phyloP scores from a whole-genome alignment of 2,329 filamentous ascomycete species.

The Pyricularia sp. region DNA sequence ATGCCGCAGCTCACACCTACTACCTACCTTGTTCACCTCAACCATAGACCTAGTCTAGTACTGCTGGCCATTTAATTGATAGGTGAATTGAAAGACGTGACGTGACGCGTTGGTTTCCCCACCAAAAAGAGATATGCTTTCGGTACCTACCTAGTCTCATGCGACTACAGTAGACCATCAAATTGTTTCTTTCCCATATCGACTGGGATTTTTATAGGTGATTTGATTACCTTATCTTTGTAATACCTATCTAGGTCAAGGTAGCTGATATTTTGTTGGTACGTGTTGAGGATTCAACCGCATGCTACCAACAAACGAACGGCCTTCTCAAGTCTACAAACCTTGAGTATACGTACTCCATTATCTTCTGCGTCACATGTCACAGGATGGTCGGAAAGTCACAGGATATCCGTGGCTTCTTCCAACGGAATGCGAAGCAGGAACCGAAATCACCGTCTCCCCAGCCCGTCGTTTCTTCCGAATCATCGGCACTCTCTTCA shows the following conservation, averaged over 20 bases:
- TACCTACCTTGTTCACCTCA: neutral
- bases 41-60: too few species aligned
- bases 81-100: neutral
- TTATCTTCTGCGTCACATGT: neutral
- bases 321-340: neutral
- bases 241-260: neutral
- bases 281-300: neutral
- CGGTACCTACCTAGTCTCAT: neutral
- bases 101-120: neutral
- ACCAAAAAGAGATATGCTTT: neutral
- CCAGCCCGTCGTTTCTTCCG: conserved; percentile 6
- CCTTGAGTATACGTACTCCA: neutral
- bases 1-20: neutral
- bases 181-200: neutral
- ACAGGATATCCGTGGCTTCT: conserved; percentile 18
- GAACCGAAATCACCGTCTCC: neutral
- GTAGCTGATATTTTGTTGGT: too few species aligned
- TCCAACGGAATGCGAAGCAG: conserved; percentile 18
- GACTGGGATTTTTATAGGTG: neutral
- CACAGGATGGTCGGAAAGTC: neutral
- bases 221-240: neutral
- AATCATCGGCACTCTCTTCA: conserved; percentile 5
- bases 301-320: neutral
- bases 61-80: too few species aligned
- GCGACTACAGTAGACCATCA: neutral